Conservation (phyloP, 768 basidiomycete species). For the Mycena haematopus region DNA sequence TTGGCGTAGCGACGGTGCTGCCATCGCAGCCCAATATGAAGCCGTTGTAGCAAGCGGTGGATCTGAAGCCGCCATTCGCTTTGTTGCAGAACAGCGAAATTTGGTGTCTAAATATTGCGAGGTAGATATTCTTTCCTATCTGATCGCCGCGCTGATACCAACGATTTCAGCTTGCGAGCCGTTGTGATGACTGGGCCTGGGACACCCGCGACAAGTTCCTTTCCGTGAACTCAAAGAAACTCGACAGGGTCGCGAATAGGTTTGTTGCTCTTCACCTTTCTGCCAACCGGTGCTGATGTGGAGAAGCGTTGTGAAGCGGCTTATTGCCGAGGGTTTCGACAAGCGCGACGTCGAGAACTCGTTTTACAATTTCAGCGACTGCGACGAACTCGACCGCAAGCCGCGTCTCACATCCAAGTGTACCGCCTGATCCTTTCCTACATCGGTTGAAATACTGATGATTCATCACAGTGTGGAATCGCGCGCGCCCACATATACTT, state of each 20-base stretch:
- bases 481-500: slow-evolving; percentile 3
- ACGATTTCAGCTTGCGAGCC: not conserved
- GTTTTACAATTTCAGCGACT: not conserved
- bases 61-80: not conserved
- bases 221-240: not conserved
- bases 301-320: not conserved
- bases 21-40: not conserved
- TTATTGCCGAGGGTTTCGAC: slow-evolving; percentile 1
- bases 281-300: not conserved
- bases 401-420: slow-evolving; percentile 16
- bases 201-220: not conserved
- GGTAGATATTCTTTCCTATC: not conserved
- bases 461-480: not conserved
- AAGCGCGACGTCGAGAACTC: not conserved
- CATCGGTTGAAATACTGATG: not conserved
- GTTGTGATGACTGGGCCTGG: not conserved
- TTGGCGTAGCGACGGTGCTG: not conserved
- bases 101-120: not conserved
- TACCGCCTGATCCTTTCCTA: not conserved
- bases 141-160: not conserved
- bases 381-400: slow-evolving; percentile 1
- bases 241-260: not conserved
- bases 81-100: not conserved
- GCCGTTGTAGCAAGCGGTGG: not conserved
- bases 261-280: not conserved